Conservation (phyloP, 1,284 basidiomycete species). For the Cutaneotrichosporon spelunceum region DNA sequence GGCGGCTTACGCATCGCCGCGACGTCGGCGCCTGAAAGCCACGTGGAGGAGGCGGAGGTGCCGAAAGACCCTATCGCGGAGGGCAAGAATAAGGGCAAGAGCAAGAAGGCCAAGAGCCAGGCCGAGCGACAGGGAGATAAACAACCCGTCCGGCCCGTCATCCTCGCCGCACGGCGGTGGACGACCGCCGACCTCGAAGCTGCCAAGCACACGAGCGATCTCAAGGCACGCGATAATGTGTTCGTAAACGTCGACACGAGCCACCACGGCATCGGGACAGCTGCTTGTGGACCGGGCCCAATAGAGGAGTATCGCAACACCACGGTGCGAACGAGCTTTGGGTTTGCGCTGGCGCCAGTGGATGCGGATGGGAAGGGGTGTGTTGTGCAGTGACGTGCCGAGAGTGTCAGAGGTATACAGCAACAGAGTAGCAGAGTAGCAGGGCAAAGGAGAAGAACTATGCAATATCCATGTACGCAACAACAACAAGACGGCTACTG, state of each 20-base stretch:
- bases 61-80: background rate
- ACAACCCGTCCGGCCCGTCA: conserved; percentile 3
- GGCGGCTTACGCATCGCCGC: conserved; percentile 6
- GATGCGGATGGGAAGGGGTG: background rate
- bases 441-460: too few species aligned
- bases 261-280: conserved; percentile 23
- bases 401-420: background rate
- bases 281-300: conserved; percentile 24
- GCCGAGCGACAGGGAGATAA: conserved; percentile 12
- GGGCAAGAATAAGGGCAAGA: background rate
- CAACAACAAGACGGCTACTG: too few species aligned
- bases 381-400: background rate
- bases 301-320: conserved; percentile 16
- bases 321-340: conserved; percentile 8
- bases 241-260: conserved; percentile 26
- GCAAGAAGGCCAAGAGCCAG: background rate
- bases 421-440: background rate
- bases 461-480: background rate
- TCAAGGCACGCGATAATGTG: conserved; percentile 19
- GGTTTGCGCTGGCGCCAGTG: conserved; percentile 4
- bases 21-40: background rate
- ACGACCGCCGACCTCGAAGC: conserved; percentile 21
- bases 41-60: background rate
- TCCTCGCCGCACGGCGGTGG: conserved; percentile 26
- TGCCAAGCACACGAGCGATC: conserved; percentile 24